Evolutionary conservation across 2,329 filamentous ascomycete species (phyloP).

Genomic region (Alternaria dauci): DNA sequence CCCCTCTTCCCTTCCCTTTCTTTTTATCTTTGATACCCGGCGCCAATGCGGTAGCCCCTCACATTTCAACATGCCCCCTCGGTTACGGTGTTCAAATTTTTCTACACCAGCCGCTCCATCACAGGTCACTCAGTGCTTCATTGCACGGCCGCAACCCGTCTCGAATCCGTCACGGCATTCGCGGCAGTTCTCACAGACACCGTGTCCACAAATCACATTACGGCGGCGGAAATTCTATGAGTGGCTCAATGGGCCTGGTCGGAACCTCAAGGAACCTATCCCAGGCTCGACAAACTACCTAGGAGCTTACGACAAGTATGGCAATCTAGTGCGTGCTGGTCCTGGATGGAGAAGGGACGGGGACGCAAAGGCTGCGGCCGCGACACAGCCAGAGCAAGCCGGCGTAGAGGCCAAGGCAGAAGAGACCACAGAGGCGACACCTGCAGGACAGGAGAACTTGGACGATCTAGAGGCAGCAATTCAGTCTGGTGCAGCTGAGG

Average conservation of each 20-base stretch:
- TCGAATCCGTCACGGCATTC: constrained; percentile 32
- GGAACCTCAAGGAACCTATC: constrained; percentile 58
- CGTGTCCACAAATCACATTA: constrained; percentile 55
- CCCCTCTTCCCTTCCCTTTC: constrained; percentile 12
- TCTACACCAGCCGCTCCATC: constrained; percentile 30
- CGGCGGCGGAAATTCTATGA: constrained; percentile 64
- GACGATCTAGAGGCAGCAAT: constrained; percentile 41
- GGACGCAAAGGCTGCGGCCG: constrained; percentile 27
- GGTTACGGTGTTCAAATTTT: constrained; percentile 43
- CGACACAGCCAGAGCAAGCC: constrained; percentile 12
- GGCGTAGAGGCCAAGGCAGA: constrained; percentile 23
- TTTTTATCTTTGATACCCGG: constrained; percentile 10
- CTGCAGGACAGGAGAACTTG: constrained; percentile 40
- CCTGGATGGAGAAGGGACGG: constrained; percentile 31
- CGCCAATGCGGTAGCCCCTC: constrained; percentile 43
- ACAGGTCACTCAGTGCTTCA: constrained; percentile 27
- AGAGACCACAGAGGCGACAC: constrained; percentile 27
- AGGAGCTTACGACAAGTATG: constrained; percentile 60
- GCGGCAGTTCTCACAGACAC: constrained; percentile 50
- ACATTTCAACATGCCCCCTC: constrained; percentile 43
- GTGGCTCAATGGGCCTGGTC: constrained; percentile 66
- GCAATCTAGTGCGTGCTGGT: constrained; percentile 56
- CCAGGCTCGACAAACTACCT: constrained; percentile 64
- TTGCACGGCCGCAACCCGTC: constrained; percentile 35
- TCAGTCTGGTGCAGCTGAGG: constrained; percentile 30